phyloP scores from a whole-genome alignment of 1,284 basidiomycete genomes.

The Ceratobasidium sp. region DNA sequence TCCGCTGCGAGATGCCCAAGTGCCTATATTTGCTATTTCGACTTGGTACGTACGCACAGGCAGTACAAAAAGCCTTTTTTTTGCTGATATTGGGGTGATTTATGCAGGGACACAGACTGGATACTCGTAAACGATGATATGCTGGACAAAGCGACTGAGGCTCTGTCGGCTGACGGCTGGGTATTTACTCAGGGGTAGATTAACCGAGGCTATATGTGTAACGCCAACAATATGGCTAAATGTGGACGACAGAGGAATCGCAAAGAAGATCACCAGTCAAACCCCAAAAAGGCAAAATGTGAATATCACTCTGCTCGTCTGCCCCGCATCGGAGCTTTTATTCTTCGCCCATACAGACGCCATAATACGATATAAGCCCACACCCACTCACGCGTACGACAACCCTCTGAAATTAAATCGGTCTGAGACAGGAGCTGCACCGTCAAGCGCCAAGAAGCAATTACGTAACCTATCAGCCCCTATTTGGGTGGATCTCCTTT shows the following conservation, averaged over 20 bases:
- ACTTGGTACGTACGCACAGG: slow-evolving; percentile 76
- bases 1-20: slow-evolving; percentile 63
- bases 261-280: neutral
- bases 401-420: neutral
- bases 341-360: too few species aligned
- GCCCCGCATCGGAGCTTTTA: too few species aligned
- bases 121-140: slow-evolving; percentile 40
- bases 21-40: slow-evolving; percentile 72
- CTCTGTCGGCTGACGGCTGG: slow-evolving; percentile 43
- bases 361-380: slow-evolving; percentile 1
- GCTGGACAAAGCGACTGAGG: slow-evolving; percentile 36
- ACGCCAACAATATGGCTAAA: too few species aligned
- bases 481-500: slow-evolving; percentile 25
- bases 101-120: slow-evolving; percentile 46
- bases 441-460: slow-evolving; percentile 9
- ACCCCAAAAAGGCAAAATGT: neutral
- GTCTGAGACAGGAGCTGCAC: neutral
- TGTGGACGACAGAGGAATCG: neutral
- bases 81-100: neutral
- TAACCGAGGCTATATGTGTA: neutral
- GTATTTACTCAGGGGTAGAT: slow-evolving; percentile 22
- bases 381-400: neutral
- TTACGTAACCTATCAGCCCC: slow-evolving; percentile 26
- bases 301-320: neutral
- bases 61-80: neutral